Base-by-base conservation (phyloP, 306 rosid genomes). In the Prunus persica region DNA sequence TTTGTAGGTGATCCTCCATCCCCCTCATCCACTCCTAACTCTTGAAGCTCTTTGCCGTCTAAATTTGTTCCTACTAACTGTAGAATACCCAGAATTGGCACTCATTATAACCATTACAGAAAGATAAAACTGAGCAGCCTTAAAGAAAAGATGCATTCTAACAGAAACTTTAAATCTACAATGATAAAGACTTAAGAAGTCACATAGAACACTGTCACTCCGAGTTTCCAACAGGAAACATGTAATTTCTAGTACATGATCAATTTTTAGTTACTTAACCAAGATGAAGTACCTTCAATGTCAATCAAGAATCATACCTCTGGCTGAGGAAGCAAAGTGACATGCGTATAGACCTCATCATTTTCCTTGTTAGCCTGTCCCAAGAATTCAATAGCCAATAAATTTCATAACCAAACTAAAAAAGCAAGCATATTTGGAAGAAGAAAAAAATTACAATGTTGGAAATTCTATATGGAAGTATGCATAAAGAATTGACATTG, bases 281-380 rank as follows among this genome's bases (percentile, higher is more conserved):
- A 78, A 14, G 43, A 38, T 38, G 43, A 38, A 38, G 43, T 28
- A 67, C 10, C 69, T 74, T 60, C 16, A 20, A 10, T 55, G 57
- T 34, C 2, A 79, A 76, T 25, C 13, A 58, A 63, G 28, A 79
- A 74, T 71, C 85, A 71, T 76, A 94, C 98, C 97, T 91, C 97
- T 51, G 91, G 82, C 68, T 72, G 96, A 13, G 97, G 98, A 80
- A 86, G 93, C 84, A 94, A 79, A 84, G 91, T 86, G 47, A 94
- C 93, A 67, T 90, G 91, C 25, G 97, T 91, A 62, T 91, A 94
- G 84, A 94, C 96, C 89, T 91, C 98, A 84, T 94, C 98, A 86
- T 91, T 91, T 87, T 90, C 98, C 90, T 91, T 91, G 76, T 94
- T 94, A 41, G 97, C 97, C 98, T 94, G 88, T 75, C 78, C 30